These are phyloP conservation scores for Rossbeevera mucosa DNA, from an alignment of 768 basidiomycete species.

Conservation along the genomic window DNA sequence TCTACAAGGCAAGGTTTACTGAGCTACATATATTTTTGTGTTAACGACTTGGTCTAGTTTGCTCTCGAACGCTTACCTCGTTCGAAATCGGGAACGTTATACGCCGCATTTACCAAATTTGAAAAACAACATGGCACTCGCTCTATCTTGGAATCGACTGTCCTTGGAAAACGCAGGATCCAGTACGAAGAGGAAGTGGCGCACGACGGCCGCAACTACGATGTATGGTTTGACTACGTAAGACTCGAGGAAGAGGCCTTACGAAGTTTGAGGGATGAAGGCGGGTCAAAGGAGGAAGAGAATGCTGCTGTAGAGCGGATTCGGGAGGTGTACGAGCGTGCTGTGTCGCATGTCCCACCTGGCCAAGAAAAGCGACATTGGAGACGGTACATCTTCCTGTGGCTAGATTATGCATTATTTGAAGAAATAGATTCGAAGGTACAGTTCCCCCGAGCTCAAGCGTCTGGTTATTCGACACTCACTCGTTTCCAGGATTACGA, in stretches of 20 bases:
- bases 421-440: conserved; percentile 96
- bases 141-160: conserved; percentile 84
- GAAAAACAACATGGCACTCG: conserved; percentile 97
- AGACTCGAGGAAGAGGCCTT: conserved; percentile 88
- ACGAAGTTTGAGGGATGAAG: conserved; percentile 69
- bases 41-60: conserved; percentile 50
- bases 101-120: conserved; percentile 92
- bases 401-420: conserved; percentile 94
- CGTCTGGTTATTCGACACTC: neutral
- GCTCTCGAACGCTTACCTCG: conserved; percentile 90
- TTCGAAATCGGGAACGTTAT: conserved; percentile 83
- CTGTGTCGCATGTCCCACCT: conserved; percentile 93
- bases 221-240: conserved; percentile 97
- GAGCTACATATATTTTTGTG: neutral
- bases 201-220: conserved; percentile 92
- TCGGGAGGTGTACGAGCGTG: conserved; percentile 92
- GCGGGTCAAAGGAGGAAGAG: conserved; percentile 65
- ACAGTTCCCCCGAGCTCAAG: neutral
- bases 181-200: conserved; percentile 96
- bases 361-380: conserved; percentile 90
- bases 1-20: conserved; percentile 76
- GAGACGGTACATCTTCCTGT: conserved; percentile 86
- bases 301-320: conserved; percentile 61
- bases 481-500: conserved; percentile 59
- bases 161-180: conserved; percentile 95